phyloP scores from a whole-genome alignment of 352 stramenopile genomes.

The Phytopythium vexans region DNA sequence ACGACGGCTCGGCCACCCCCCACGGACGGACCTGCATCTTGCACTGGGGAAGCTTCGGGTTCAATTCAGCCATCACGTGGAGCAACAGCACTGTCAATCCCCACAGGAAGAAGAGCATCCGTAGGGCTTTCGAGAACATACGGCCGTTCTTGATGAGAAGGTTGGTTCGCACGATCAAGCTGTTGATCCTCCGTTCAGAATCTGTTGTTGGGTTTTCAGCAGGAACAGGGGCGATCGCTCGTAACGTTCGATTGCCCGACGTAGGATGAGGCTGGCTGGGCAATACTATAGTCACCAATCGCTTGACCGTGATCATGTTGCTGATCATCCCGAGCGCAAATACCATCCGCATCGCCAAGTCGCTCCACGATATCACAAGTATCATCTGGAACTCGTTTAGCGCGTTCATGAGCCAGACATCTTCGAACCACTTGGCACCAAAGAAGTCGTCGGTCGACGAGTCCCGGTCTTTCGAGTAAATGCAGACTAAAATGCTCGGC shows the following conservation, averaged over 20 bases:
- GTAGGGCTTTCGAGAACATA: slow-evolving; percentile 10
- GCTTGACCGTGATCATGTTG: slow-evolving; percentile 28
- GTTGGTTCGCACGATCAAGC: slow-evolving; percentile 1
- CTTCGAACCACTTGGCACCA: slow-evolving; percentile 20
- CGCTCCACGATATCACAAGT: slow-evolving; percentile 20
- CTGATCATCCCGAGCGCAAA: slow-evolving; percentile 32
- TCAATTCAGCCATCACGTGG: slow-evolving; percentile 17
- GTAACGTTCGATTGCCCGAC: neutral
- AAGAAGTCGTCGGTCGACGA: slow-evolving; percentile 11
- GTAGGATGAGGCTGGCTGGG: neutral
- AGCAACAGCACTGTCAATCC: slow-evolving; percentile 17
- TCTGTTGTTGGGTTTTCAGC: neutral
- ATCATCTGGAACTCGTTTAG: slow-evolving; percentile 34
- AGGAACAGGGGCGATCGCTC: neutral
- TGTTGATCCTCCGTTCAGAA: neutral
- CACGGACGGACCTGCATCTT: slow-evolving; percentile 23
- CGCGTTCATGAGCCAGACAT: slow-evolving; percentile 25
- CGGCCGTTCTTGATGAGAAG: neutral
- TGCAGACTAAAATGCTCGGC: slow-evolving; percentile 13
- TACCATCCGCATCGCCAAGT: slow-evolving; percentile 20
- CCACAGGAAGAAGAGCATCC: slow-evolving; percentile 22
- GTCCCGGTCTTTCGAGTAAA: slow-evolving; percentile 19
- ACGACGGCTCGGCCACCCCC: slow-evolving; percentile 17
- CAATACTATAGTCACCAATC: slow-evolving; percentile 7
- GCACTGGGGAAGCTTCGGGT: slow-evolving; percentile 20